A percentile compares a stretch with the other conserved stretches of the same genome.
Evolutionary conservation across 495 filamentous ascomycete genomes (phyloP).

Genomic region (Glonium stellatum): DNA sequence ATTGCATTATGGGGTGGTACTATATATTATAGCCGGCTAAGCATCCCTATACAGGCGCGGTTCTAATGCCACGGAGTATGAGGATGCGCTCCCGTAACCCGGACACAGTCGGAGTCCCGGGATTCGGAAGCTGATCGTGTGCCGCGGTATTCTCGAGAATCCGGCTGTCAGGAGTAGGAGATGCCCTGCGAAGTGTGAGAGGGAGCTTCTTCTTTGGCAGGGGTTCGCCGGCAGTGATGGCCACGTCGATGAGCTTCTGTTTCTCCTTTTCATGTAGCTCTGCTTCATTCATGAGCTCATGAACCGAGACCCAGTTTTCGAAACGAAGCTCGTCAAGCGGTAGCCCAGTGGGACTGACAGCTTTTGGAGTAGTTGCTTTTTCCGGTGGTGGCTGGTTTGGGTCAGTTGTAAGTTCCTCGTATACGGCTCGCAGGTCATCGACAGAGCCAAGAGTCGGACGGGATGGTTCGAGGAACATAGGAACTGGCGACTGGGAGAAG

Average conservation of each 20-base stretch:
- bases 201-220: background rate
- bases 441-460: constrained; percentile 3
- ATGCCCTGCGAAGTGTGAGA: background rate
- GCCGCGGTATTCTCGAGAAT: background rate
- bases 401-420: constrained; percentile 35
- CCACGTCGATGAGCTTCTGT: constrained; percentile 9
- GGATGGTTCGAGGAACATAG: constrained; percentile 18
- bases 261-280: constrained; percentile 8
- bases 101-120: background rate
- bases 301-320: constrained; percentile 25
- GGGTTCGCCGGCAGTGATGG: constrained; percentile 6
- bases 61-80: background rate
- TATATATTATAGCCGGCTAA: background rate
- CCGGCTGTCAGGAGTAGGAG: background rate
- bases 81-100: background rate
- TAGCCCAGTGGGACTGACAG: constrained; percentile 18
- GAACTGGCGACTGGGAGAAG: constrained; percentile 14
- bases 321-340: constrained; percentile 26
- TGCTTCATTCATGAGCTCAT: constrained; percentile 21
- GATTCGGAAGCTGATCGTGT: background rate
- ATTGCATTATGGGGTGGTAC: background rate
- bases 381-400: constrained; percentile 20
- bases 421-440: constrained; percentile 23
- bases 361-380: background rate
- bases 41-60: background rate